A percentile compares a stretch with the other conserved stretches of the same genome.
Conservation (phyloP, 768 basidiomycete genomes). For the Tylopilus balloui region DNA sequence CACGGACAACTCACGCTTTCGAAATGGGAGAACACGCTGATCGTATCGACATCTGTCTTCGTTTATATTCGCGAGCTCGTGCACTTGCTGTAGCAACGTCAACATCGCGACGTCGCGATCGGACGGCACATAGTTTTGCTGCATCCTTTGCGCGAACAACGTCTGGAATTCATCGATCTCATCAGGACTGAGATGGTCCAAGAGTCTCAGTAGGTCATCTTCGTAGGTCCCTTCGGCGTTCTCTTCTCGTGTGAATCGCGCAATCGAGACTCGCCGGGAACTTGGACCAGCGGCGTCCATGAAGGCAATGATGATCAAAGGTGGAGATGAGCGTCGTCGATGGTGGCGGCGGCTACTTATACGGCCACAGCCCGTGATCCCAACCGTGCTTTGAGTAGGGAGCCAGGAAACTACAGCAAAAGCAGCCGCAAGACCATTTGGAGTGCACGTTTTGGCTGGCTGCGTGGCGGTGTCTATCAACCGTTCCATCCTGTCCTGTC, state of each 20-base stretch:
- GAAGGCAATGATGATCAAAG: neutral
- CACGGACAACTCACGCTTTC: too few species aligned
- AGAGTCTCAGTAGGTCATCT: slow-evolving; percentile 18
- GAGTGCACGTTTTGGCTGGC: too few species aligned
- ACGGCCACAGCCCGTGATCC: too few species aligned
- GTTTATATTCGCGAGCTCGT: slow-evolving; percentile 10
- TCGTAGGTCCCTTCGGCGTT: slow-evolving; percentile 21
- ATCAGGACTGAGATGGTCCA: slow-evolving; percentile 16
- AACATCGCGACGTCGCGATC: slow-evolving; percentile 26
- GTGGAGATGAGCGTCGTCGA: neutral
- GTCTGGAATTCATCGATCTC: slow-evolving; percentile 18
- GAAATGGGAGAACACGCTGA: too few species aligned
- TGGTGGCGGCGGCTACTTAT: neutral
- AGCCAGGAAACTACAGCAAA: too few species aligned
- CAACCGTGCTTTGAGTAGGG: too few species aligned
- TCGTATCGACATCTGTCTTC: too few species aligned
- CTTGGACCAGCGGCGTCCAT: slow-evolving; percentile 25
- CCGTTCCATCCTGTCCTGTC: too few species aligned
- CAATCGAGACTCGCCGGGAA: slow-evolving; percentile 6
- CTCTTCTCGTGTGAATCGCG: neutral
- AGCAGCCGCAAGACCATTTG: too few species aligned
- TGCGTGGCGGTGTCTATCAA: too few species aligned
- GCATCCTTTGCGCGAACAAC: slow-evolving; percentile 1
- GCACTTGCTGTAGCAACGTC: slow-evolving; percentile 24
- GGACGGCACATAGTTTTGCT: slow-evolving; percentile 3